Percentiles rank a stretch among this genome's conserved stretches.
These are phyloP conservation scores for Penicillium sp. DNA, from an alignment of 2,329 filamentous ascomycete species.

Conservation along the genomic window DNA sequence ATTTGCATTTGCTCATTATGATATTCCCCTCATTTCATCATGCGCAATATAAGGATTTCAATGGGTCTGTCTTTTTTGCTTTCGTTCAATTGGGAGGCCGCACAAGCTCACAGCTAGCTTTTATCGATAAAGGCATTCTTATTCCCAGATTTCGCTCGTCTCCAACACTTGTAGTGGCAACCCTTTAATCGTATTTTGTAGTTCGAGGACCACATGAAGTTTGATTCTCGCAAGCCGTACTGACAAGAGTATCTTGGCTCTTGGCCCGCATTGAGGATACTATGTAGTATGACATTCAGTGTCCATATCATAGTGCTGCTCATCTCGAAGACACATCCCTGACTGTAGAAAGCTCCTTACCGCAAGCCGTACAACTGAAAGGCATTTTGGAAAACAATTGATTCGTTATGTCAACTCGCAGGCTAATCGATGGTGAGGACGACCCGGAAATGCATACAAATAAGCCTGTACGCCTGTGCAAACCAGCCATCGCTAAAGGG, in stretches of 20 bases:
- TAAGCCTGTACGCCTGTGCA: not conserved
- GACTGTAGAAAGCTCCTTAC: not conserved
- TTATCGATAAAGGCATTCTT: not conserved
- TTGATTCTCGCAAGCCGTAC: not conserved
- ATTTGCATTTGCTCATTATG: not conserved
- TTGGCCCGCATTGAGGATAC: not conserved
- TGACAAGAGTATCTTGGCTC: not conserved
- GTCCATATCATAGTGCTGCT: too few species aligned
- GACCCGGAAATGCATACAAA: too few species aligned
- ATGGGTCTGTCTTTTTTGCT: not conserved
- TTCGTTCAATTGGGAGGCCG: not conserved
- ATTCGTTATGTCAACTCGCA: not conserved
- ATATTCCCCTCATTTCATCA: not conserved
- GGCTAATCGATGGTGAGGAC: not conserved
- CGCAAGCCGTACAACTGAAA: not conserved
- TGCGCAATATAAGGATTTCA: not conserved
- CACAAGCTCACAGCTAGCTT: not conserved
- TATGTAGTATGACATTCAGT: too few species aligned
- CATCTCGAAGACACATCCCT: not conserved
- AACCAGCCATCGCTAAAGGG: not conserved
- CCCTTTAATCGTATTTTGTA: not conserved
- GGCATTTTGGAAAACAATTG: not conserved
- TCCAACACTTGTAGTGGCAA: not conserved
- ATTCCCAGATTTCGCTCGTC: not conserved
- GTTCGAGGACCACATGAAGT: not conserved